A percentile compares a stretch with the other conserved stretches of the same genome.
Conservation (phyloP, 306 rosid species). For the Adenanthera pavonina region DNA sequence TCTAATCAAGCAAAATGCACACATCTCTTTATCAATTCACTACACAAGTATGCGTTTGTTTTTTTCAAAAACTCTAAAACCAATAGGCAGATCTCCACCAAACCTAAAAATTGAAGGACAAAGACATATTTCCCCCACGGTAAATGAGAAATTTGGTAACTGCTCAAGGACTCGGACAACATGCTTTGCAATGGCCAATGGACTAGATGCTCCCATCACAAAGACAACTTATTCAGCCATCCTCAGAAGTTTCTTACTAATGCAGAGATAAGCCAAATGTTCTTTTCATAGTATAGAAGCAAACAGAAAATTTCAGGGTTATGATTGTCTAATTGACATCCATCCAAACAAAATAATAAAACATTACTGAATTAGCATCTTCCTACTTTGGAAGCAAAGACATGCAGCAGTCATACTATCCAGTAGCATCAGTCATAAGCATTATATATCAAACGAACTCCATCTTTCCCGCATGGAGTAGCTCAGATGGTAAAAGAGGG, state of each 20-base stretch:
- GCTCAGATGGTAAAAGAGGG: background rate
- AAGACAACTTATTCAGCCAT: background rate
- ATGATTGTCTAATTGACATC: background rate
- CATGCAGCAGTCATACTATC: background rate
- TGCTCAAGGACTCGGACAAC: background rate
- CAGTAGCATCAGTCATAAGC: conserved; percentile 13
- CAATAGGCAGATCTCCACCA: conserved; percentile 2
- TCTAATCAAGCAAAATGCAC: conserved; percentile 2
- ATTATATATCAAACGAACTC: background rate
- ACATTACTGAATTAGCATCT: background rate
- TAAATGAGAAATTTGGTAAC: background rate
- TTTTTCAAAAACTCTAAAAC: background rate
- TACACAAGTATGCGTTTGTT: background rate
- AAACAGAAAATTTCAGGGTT: background rate
- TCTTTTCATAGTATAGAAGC: background rate
- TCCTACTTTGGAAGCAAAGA: background rate
- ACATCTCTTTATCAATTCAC: background rate
- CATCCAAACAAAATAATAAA: background rate
- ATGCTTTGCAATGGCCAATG: conserved; percentile 5
- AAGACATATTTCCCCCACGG: background rate
- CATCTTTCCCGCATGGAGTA: background rate
- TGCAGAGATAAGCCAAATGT: background rate
- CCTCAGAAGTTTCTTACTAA: background rate
- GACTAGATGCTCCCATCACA: background rate
- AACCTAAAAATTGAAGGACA: conserved; percentile 16